Base-by-base conservation (phyloP, 2,329 filamentous ascomycete species). In the Lithohypha guttulata region DNA sequence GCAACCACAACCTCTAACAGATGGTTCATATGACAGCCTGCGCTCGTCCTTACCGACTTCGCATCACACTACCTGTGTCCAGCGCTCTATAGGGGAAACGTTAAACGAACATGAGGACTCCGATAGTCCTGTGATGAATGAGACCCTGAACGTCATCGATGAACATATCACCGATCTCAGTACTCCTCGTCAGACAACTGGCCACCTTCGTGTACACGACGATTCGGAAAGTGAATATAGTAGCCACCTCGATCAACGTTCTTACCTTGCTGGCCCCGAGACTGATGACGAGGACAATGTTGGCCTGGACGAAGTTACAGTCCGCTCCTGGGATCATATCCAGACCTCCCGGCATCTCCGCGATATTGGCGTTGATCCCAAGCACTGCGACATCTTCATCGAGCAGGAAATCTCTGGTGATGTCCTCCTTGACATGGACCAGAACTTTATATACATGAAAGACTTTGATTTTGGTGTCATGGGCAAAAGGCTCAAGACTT, bases 361-460 rank as follows among this genome's bases (percentile, higher is more conserved):
- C 51, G 81, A 82, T 2, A 67, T 77, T 3, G 87, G 86, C 5
- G 81, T 96, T 6, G 89, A 96, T 58, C 77, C 80, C 53, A 79
- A 79, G 50, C 89, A 96, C 52, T 98, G 91, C 56, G 81, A 93
- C 49, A 84, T 96, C 2, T 98, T 98, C 54, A 72, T 81, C 51
- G 87, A 96, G 54, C 89, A 98, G 60, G 91, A 98, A 59, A 96
- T 98, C 42, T 80, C 83, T 2, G 91, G 91, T 34, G 87, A 96
- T 53, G 89, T 96, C 3, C 65, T 98, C 26, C 64, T 98, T 37
- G 84, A 84, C 38, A 93, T 96, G 84, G 86, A 95, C 53, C 89
- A 95, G 63, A 84, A 84, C 42, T 93, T 91, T 26, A 70, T 96
- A 11, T 93, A 95, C 58, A 80, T 96, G 66, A 94, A 94, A 56